phyloP scores from a whole-genome alignment of 2,329 filamentous ascomycete species.

The Fusarium nanum region DNA sequence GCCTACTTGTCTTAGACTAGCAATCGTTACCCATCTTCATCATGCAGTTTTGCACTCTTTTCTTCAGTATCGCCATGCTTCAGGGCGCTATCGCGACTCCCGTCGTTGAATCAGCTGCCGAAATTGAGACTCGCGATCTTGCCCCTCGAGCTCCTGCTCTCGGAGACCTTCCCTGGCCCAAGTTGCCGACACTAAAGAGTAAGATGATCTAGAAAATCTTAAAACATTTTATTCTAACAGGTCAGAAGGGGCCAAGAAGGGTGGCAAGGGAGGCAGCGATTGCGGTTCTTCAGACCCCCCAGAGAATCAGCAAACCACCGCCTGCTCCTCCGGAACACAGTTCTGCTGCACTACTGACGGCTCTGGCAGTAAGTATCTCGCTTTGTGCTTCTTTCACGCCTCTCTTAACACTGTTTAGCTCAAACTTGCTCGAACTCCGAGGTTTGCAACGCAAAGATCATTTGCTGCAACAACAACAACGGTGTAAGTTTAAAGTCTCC shows the following conservation, averaged over 20 bases:
- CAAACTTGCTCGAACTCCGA: conserved; percentile 34
- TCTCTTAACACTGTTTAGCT: background rate
- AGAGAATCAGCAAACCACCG: background rate
- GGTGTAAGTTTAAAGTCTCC: conserved; percentile 16
- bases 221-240: background rate
- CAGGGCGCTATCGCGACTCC: conserved; percentile 25
- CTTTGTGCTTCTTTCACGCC: background rate
- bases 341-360: conserved; percentile 35
- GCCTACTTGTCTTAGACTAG: background rate
- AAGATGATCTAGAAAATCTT: background rate
- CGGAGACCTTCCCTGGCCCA: conserved; percentile 30
- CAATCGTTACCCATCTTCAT: background rate
- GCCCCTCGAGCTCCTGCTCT: conserved; percentile 15
- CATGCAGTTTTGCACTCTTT: conserved; percentile 30
- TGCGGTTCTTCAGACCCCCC: background rate
- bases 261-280: background rate
- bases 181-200: background rate
- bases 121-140: conserved; percentile 17
- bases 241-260: background rate
- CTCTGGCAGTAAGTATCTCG: conserved; percentile 20
- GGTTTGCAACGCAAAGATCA: conserved; percentile 30
- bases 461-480: conserved; percentile 46
- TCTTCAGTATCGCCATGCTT: conserved; percentile 13
- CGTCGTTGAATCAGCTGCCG: background rate
- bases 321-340: conserved; percentile 20